Conservation (phyloP, 352 stramenopile species). For the Pythium pectinolyticum region DNA sequence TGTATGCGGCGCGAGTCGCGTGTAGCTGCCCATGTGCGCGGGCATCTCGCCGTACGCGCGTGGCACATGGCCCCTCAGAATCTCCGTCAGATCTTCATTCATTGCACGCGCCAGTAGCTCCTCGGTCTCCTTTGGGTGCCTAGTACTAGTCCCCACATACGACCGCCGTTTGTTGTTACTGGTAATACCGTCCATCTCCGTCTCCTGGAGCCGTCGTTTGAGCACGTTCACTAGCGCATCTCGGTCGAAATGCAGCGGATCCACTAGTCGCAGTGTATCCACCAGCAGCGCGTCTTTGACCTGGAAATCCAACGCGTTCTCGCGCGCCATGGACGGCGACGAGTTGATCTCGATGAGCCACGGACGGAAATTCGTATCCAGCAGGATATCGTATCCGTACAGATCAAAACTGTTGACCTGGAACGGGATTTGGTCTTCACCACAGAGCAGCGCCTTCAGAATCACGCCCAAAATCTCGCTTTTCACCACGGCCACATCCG, state of each 20-base stretch:
- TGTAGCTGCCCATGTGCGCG: slow-evolving; percentile 57
- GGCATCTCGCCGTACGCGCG: slow-evolving; percentile 67
- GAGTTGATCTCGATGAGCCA: slow-evolving; percentile 97
- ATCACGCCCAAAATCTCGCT: slow-evolving; percentile 74
- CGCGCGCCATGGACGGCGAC: slow-evolving; percentile 89
- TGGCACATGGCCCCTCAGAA: slow-evolving; percentile 53
- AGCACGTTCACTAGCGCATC: slow-evolving; percentile 66
- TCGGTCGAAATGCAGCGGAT: slow-evolving; percentile 83
- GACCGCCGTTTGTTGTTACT: slow-evolving; percentile 58
- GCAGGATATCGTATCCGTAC: slow-evolving; percentile 94
- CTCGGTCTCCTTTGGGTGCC: slow-evolving; percentile 55
- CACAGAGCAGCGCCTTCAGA: slow-evolving; percentile 85
- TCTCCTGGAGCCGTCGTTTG: slow-evolving; percentile 53
- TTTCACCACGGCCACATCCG: slow-evolving; percentile 71
- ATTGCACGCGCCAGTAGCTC: slow-evolving; percentile 45
- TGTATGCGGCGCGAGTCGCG: slow-evolving; percentile 60
- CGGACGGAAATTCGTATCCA: slow-evolving; percentile 87
- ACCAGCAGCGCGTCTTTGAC: slow-evolving; percentile 90
- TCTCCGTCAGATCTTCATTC: slow-evolving; percentile 74
- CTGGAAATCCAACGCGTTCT: slow-evolving; percentile 83
- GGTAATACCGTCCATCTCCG: too few relatives aligned
- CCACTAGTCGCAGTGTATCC: slow-evolving; percentile 86
- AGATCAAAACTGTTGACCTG: slow-evolving; percentile 93
- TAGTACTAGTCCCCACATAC: slow-evolving; percentile 50
- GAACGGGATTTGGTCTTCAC: slow-evolving; percentile 88